Conservation (phyloP, 352 stramenopile genomes). For the Globisporangium cystogenes region DNA sequence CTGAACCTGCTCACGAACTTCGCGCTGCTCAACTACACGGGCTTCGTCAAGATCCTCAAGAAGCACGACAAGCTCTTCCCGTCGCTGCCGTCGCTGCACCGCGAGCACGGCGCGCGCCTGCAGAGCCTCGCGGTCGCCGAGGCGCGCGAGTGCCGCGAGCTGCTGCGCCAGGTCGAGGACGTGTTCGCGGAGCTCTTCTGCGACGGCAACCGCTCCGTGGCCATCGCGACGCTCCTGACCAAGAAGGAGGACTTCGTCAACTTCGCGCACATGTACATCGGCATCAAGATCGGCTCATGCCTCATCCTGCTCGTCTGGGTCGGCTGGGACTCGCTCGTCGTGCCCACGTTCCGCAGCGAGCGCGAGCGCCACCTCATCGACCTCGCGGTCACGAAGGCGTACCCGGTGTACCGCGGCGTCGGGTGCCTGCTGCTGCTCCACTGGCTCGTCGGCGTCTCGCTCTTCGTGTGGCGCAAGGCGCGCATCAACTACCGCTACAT, state of each 20-base stretch:
- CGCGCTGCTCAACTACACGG: conserved; percentile 97
- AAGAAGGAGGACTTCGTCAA: conserved; percentile 71
- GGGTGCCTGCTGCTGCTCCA: conserved; percentile 93
- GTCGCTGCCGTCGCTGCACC: conserved; percentile 27
- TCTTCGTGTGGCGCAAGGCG: conserved; percentile 89
- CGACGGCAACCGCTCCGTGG: conserved; percentile 62
- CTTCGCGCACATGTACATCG: conserved; percentile 80
- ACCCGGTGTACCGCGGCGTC: conserved; percentile 94
- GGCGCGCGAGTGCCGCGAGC: conserved; percentile 35
- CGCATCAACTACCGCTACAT: conserved; percentile 95
- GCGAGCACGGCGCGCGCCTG: conserved; percentile 38
- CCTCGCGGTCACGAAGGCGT: conserved; percentile 73
- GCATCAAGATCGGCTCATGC: conserved; percentile 78
- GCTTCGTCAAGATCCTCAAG: conserved; percentile 97
- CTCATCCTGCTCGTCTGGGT: conserved; percentile 90
- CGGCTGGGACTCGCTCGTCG: conserved; percentile 92
- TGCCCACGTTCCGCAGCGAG: conserved; percentile 61
- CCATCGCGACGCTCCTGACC: conserved; percentile 75
- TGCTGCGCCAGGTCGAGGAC: conserved; percentile 53
- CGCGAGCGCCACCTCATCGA: conserved; percentile 74
- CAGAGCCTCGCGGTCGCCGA: conserved; percentile 59
- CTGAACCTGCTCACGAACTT: conserved; percentile 96
- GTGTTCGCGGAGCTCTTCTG: conserved; percentile 75
- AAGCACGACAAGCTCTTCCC: conserved; percentile 92
- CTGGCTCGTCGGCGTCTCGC: conserved; percentile 91